phyloP scores from a whole-genome alignment of 306 rosid species.

The Castanospermum australe region DNA sequence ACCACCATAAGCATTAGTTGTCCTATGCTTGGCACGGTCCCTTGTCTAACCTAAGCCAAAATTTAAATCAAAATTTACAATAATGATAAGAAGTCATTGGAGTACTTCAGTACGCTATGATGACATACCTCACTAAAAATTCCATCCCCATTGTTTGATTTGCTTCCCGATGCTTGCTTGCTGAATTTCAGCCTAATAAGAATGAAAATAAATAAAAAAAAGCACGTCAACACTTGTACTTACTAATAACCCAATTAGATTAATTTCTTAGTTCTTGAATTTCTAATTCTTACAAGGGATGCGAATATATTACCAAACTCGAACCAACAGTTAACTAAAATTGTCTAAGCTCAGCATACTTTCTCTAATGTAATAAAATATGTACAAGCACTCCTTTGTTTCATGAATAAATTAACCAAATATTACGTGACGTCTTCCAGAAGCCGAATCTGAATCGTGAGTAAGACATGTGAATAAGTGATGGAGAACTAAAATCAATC shows the following conservation, averaged over 20 bases:
- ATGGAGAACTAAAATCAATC: too few relatives aligned
- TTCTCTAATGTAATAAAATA: background rate
- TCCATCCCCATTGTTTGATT: slow-evolving; percentile 31
- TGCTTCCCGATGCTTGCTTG: slow-evolving; percentile 48
- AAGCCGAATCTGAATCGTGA: background rate
- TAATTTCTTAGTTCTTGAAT: background rate
- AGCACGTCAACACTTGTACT: background rate
- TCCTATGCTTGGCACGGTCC: slow-evolving; percentile 38
- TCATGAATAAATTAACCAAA: background rate
- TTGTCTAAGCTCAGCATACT: background rate
- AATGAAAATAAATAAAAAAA: background rate
- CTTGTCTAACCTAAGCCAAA: slow-evolving; percentile 70
- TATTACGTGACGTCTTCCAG: background rate
- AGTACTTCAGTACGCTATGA: slow-evolving; percentile 12
- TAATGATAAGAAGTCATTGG: background rate
- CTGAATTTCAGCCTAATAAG: slow-evolving; percentile 54
- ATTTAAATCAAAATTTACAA: slow-evolving; percentile 33
- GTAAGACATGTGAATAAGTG: too few relatives aligned
- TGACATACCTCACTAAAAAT: slow-evolving; percentile 51
- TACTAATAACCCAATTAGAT: background rate
- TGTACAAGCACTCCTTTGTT: background rate
- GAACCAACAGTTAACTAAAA: background rate
- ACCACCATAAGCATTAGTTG: slow-evolving; percentile 45
- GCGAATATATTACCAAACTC: background rate
- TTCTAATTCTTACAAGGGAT: background rate